Evolutionary conservation across 2,329 filamentous ascomycete genomes (phyloP).

Genomic region (Graphilbum fragrans): DNA sequence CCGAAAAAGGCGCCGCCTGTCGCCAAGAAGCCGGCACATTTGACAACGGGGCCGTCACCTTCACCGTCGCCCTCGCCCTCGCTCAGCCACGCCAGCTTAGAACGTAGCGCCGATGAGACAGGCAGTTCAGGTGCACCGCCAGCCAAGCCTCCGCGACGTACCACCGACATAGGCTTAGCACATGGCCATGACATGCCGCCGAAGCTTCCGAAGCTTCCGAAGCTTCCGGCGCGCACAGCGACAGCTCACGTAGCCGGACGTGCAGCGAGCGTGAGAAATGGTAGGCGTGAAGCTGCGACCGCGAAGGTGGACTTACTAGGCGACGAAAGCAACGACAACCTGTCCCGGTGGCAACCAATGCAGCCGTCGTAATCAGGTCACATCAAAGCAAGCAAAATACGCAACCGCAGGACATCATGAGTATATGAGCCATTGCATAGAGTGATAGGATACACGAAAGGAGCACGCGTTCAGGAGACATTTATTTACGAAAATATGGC

Average conservation of each 20-base stretch:
- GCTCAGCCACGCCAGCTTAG: conserved; percentile 4
- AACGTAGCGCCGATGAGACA: neutral
- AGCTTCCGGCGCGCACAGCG: conserved; percentile 13
- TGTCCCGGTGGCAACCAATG: conserved; percentile 43
- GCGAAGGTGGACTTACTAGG: conserved; percentile 30
- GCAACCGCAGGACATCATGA: too few relatives aligned
- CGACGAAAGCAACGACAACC: conserved; percentile 29
- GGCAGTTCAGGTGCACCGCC: neutral
- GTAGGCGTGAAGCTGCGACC: neutral
- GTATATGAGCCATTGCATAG: too few relatives aligned
- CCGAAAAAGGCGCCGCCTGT: conserved; percentile 33
- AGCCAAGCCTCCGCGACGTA: conserved; percentile 3
- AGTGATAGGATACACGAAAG: too few relatives aligned
- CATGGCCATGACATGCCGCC: neutral
- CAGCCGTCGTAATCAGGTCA: conserved; percentile 27
- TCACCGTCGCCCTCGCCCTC: conserved; percentile 9
- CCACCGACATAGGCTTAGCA: neutral
- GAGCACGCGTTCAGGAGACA: too few relatives aligned
- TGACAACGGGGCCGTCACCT: conserved; percentile 23
- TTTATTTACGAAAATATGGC: too few relatives aligned
- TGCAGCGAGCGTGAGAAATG: neutral
- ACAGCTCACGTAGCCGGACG: conserved; percentile 4
- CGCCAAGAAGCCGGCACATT: conserved; percentile 50
- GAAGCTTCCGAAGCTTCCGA: conserved; percentile 5
- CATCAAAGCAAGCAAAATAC: too few relatives aligned